A percentile compares a stretch with the other conserved stretches of the same genome.
These are phyloP conservation scores for Exobasidium rhododendri DNA, from an alignment of 1,284 basidiomycete genomes.

Conservation along the genomic window DNA sequence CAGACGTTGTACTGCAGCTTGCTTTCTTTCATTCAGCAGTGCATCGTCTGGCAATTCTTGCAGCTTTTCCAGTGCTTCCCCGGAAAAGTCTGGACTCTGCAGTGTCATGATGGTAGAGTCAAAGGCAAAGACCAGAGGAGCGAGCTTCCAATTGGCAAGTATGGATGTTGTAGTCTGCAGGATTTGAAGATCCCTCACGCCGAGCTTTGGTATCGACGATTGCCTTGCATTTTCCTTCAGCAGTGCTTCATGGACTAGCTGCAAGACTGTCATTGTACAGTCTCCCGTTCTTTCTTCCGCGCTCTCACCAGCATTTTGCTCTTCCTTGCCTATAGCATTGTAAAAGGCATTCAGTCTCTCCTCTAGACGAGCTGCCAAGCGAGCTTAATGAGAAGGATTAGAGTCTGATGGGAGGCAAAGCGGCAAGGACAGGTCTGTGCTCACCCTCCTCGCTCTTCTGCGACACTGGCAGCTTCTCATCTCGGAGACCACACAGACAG, in stretches of 20 bases:
- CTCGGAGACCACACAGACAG: slow-evolving; percentile 4
- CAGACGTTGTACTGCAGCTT: not conserved
- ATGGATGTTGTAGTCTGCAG: slow-evolving; percentile 14
- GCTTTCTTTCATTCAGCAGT: not conserved
- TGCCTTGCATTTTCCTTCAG: not conserved
- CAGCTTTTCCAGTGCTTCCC: not conserved
- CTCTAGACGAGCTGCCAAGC: slow-evolving; percentile 4
- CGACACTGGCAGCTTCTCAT: not conserved
- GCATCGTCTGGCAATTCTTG: slow-evolving; percentile 7
- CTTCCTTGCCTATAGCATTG: not conserved
- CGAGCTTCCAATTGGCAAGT: slow-evolving; percentile 9
- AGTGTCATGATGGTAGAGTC: slow-evolving; percentile 8
- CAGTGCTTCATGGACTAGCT: not conserved
- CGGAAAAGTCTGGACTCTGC: not conserved
- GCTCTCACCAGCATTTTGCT: not conserved
- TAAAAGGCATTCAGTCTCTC: not conserved
- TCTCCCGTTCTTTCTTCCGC: not conserved
- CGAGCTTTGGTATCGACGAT: slow-evolving; percentile 1
- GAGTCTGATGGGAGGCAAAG: too few species aligned
- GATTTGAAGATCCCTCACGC: slow-evolving; percentile 10
- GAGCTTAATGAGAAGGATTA: not conserved
- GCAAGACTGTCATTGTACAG: not conserved
- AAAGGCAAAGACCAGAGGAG: not conserved
- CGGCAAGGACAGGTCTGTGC: too few species aligned
- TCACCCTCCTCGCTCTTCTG: slow-evolving; percentile 2